These are phyloP conservation scores for Penicillium argentinense DNA, from an alignment of 495 filamentous ascomycete species.

Conservation along the genomic window DNA sequence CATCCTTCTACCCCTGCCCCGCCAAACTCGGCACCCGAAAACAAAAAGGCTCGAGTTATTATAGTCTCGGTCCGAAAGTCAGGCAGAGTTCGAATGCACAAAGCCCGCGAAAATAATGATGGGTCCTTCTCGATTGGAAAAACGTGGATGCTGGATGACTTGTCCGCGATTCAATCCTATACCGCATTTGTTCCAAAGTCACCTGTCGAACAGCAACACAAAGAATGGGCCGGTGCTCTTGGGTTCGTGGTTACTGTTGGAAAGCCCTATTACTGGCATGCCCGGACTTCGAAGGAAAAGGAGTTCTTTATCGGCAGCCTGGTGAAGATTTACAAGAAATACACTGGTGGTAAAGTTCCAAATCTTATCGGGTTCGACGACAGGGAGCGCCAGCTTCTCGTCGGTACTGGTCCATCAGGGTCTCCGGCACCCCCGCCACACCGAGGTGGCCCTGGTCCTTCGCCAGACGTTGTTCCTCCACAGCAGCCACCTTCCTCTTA, in stretches of 20 bases:
- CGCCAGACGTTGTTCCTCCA: constrained; percentile 37
- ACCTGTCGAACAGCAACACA: constrained; percentile 62
- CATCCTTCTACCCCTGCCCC: constrained; percentile 87
- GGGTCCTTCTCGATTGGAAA: constrained; percentile 96
- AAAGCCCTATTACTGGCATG: constrained; percentile 98
- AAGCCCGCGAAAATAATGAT: constrained; percentile 91
- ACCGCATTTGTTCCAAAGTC: constrained; percentile 50
- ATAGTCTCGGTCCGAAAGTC: constrained; percentile 90
- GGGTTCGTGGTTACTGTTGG: constrained; percentile 88
- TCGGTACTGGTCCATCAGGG: constrained; percentile 46
- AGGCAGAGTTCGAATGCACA: constrained; percentile 91
- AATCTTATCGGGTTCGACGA: constrained; percentile 78
- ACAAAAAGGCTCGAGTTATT: constrained; percentile 87
- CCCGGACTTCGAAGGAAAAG: constrained; percentile 88
- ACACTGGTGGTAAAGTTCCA: constrained; percentile 83
- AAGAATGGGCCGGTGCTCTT: constrained; percentile 72
- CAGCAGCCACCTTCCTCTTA: constrained; percentile 33
- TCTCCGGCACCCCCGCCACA: constrained; percentile 34
- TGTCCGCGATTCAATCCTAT: constrained; percentile 77
- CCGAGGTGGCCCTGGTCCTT: constrained; percentile 29
- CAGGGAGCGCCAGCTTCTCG: constrained; percentile 69
- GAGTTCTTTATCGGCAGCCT: constrained; percentile 95
- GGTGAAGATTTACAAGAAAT: constrained; percentile 94
- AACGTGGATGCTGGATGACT: constrained; percentile 92
- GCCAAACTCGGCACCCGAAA: constrained; percentile 61